Evolutionary conservation across 2,329 filamentous ascomycete species (phyloP).

Genomic region (Colletotrichum destructivum): DNA sequence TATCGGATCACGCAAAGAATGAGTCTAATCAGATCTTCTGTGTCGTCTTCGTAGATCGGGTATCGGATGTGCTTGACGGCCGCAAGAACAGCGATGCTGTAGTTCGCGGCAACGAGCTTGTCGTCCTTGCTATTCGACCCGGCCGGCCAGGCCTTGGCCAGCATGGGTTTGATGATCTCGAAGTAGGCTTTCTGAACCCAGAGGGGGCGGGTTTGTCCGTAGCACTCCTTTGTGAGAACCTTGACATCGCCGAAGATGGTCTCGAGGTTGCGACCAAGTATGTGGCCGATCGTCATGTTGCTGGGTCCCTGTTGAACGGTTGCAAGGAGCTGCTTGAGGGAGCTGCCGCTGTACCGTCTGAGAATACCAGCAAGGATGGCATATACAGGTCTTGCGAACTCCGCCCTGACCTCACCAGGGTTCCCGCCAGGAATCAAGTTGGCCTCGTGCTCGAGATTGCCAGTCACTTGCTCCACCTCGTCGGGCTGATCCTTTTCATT

Average conservation of each 20-base stretch:
- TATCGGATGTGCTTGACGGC: slow-evolving; percentile 66
- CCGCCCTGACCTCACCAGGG: slow-evolving; percentile 18
- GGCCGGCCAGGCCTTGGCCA: slow-evolving; percentile 59
- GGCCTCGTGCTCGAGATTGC: slow-evolving; percentile 31
- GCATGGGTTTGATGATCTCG: slow-evolving; percentile 62
- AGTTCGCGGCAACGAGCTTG: slow-evolving; percentile 53
- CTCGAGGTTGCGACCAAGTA: slow-evolving; percentile 60
- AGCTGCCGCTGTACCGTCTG: slow-evolving; percentile 55
- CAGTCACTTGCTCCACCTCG: slow-evolving; percentile 19
- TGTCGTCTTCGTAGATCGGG: slow-evolving; percentile 67
- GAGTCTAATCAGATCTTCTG: slow-evolving; percentile 62
- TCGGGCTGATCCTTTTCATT: slow-evolving; percentile 37
- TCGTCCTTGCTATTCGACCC: slow-evolving; percentile 47
- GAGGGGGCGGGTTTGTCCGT: slow-evolving; percentile 59
- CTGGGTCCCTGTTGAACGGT: slow-evolving; percentile 47
- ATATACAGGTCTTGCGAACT: slow-evolving; percentile 47
- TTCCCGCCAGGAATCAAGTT: slow-evolving; percentile 21
- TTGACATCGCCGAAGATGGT: slow-evolving; percentile 58
- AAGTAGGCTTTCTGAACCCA: slow-evolving; percentile 67
- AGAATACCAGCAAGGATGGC: slow-evolving; percentile 56
- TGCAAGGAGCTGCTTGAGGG: slow-evolving; percentile 54
- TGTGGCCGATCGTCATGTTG: slow-evolving; percentile 53
- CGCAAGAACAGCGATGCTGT: slow-evolving; percentile 63
- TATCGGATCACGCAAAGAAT: slow-evolving; percentile 64
- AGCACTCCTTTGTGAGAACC: slow-evolving; percentile 57